Base-by-base conservation (phyloP, 495 filamentous ascomycete species). In the Thermochaetoides thermophila region DNA sequence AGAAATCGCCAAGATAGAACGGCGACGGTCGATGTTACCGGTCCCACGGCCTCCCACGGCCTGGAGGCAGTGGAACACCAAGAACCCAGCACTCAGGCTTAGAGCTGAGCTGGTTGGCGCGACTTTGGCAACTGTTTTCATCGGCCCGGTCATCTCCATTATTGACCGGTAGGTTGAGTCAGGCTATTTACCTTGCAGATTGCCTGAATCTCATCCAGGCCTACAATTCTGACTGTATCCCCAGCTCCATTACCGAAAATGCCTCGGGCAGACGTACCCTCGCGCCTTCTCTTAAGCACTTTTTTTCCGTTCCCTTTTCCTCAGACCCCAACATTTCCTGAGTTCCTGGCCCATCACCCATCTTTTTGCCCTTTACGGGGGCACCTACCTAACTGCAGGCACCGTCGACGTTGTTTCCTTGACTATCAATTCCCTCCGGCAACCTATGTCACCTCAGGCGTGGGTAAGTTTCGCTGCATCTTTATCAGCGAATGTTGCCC, bases 31-130 rank as follows among this genome's bases (percentile, higher is more conserved):
- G n/a, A n/a, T n/a, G n/a, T n/a, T n/a, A n/a, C n/a, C n/a, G n/a
- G n/a, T n/a, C n/a, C n/a, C n/a, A n/a, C n/a, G n/a, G n/a, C n/a
- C n/a, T n/a, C n/a, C n/a, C n/a, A n/a, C n/a, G n/a, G n/a, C n/a
- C n/a, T n/a, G n/a, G n/a, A n/a, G n/a, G n/a, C n/a, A n/a, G n/a
- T 86, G 84, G 81, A 93, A 91, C 50, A 86, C 82, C 17, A 69
- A 71, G 37, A 71, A 81, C 39, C 54, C 92, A 14, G 68, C 68
- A 10, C 48, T 67, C 39, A 69, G 84, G 28, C 46, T 94, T 10
- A 69, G 66, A 22, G 74, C 76, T n/a, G 87, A 96, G 60, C 45
- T 70, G 5, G 50, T 69, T 32, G 76, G 80, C 46, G 87, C 89
- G 3, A 68, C 73, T 8, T 65, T 68, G 6, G 87, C 87, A 5